Evolutionary conservation across 2,329 filamentous ascomycete species (phyloP).

Genomic region (Trichocomaceae sp.): DNA sequence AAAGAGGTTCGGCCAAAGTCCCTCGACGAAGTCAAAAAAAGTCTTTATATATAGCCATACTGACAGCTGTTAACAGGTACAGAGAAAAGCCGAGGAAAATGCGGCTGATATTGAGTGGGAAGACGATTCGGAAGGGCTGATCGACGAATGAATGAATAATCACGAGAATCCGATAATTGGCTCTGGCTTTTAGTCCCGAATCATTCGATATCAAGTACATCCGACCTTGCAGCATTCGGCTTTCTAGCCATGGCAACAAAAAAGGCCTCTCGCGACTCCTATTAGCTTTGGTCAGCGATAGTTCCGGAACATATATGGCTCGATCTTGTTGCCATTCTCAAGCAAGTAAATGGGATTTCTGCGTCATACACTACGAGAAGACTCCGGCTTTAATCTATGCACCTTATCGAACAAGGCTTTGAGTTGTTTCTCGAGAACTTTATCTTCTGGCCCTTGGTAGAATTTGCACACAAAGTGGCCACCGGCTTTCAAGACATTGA

Average conservation of each 20-base stretch:
- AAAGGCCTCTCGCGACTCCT: constrained; percentile 81
- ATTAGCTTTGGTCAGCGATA: constrained; percentile 3
- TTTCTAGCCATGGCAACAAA: constrained; percentile 75
- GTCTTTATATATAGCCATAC: constrained; percentile 9
- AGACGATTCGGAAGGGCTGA: constrained; percentile 34
- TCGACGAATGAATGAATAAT: constrained; percentile 24
- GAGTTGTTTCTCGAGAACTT: constrained; percentile 65
- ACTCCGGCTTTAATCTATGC: constrained; percentile 80
- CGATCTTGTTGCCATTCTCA: neutral
- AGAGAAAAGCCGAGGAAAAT: constrained; percentile 41
- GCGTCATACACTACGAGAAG: constrained; percentile 70
- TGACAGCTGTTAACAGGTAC: constrained; percentile 34
- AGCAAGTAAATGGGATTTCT: neutral
- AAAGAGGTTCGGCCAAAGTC: constrained; percentile 44
- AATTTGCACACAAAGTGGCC: constrained; percentile 97
- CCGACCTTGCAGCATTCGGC: constrained; percentile 40
- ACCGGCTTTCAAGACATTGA: constrained; percentile 71
- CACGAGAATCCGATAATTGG: neutral
- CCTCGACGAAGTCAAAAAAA: neutral
- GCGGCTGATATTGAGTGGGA: constrained; percentile 41
- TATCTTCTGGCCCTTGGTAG: constrained; percentile 86
- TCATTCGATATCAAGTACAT: constrained; percentile 33
- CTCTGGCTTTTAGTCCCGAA: neutral
- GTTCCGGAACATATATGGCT: neutral
- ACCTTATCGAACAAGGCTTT: constrained; percentile 74